phyloP scores from a whole-genome alignment of 2,329 filamentous ascomycete genomes.

The Penicillium brevicompactum region DNA sequence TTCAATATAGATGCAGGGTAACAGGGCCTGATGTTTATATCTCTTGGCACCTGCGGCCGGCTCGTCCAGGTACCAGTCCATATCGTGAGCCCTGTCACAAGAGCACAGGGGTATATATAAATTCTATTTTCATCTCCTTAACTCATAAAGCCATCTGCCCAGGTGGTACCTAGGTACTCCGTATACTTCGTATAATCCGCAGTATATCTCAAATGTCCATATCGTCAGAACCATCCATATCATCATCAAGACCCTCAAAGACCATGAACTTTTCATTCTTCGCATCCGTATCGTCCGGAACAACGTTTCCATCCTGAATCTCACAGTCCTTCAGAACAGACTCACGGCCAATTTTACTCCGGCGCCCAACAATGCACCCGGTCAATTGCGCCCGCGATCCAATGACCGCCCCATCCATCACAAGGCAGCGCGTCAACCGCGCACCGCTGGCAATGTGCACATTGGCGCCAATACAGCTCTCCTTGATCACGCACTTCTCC shows the following conservation, averaged over 20 bases:
- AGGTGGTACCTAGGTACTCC: background rate
- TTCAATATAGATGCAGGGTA: too few species aligned
- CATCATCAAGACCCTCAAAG: constrained; percentile 48
- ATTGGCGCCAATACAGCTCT: constrained; percentile 82
- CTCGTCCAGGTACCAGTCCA: too few species aligned
- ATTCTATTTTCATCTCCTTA: too few species aligned
- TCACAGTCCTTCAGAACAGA: constrained; percentile 84
- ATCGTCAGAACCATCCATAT: constrained; percentile 35
- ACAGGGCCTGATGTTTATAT: too few species aligned
- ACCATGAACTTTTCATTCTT: constrained; percentile 66
- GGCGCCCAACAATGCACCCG: constrained; percentile 80
- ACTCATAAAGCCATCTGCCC: too few species aligned
- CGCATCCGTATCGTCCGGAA: constrained; percentile 73
- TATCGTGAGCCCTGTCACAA: too few species aligned
- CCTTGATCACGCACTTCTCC: constrained; percentile 89
- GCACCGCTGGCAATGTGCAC: constrained; percentile 86
- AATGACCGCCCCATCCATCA: constrained; percentile 90
- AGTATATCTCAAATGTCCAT: background rate
- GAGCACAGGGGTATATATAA: too few species aligned
- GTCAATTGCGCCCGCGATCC: constrained; percentile 83
- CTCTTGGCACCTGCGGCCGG: too few species aligned
- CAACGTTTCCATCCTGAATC: constrained; percentile 80
- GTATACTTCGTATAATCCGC: background rate
- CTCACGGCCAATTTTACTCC: constrained; percentile 80
- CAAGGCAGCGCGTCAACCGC: constrained; percentile 79